These are phyloP conservation scores for Eucalyptus erythrocorys DNA, from an alignment of 345 rosid genomes.

Conservation along the genomic window DNA sequence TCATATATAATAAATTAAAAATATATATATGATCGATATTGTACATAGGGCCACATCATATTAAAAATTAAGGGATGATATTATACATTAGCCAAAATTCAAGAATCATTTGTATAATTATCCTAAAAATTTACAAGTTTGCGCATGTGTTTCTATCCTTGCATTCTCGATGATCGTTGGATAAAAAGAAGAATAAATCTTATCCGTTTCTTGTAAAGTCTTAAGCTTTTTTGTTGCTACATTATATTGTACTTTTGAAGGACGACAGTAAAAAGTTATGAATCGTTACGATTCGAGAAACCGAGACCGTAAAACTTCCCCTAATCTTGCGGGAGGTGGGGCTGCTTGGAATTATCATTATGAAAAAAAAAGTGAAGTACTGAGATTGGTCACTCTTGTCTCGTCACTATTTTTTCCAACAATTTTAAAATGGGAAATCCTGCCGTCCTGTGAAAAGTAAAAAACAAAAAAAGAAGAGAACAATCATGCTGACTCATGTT, in stretches of 20 bases:
- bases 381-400: neutral
- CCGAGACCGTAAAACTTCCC: rapidly evolving
- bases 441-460: rapidly evolving
- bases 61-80: too few relatives aligned
- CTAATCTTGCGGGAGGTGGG: neutral
- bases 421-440: neutral
- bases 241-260: neutral
- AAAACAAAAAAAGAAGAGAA: neutral
- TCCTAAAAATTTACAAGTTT: neutral
- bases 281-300: neutral
- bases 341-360: neutral
- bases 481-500: neutral
- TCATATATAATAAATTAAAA: too few relatives aligned
- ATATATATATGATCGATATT: too few relatives aligned
- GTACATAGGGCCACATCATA: too few relatives aligned
- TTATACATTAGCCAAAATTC: too few relatives aligned
- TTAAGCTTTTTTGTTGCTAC: neutral
- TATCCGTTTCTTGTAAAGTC: neutral
- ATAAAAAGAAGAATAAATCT: neutral
- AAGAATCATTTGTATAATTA: too few relatives aligned
- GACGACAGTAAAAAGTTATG: rapidly evolving
- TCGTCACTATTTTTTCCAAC: neutral
- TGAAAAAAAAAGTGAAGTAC: neutral
- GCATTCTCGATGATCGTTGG: neutral
- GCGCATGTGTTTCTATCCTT: rapidly evolving